Conservation (phyloP, 129 eudicot species). For the Sambucus nigra region DNA sequence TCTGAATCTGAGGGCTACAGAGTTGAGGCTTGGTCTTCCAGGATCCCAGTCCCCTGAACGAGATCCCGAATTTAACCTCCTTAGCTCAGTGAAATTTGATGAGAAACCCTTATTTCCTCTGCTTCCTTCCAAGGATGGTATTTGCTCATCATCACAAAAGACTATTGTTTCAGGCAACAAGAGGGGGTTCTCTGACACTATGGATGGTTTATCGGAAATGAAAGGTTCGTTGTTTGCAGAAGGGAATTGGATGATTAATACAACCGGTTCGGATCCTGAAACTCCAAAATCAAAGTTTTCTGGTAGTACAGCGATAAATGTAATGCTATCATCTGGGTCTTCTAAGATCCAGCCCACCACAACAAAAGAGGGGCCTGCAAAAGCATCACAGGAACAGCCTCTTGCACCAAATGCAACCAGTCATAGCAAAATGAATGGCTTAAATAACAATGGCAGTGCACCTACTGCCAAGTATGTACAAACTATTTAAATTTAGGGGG, state of each 20-base stretch:
- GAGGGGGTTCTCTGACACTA: slow-evolving; percentile 70
- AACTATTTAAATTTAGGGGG: not conserved
- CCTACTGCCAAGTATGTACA: slow-evolving; percentile 83
- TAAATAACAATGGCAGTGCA: slow-evolving; percentile 32
- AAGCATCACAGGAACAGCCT: slow-evolving; percentile 22
- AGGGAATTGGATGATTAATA: slow-evolving; percentile 50
- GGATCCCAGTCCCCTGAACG: slow-evolving; percentile 75
- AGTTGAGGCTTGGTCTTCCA: slow-evolving; percentile 73
- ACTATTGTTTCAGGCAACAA: slow-evolving; percentile 62
- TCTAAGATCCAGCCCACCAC: slow-evolving; percentile 32
- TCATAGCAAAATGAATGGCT: slow-evolving; percentile 26
- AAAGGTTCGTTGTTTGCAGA: slow-evolving; percentile 23
- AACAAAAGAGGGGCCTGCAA: slow-evolving; percentile 37
- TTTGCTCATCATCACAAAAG: slow-evolving; percentile 43
- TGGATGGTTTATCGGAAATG: slow-evolving; percentile 33
- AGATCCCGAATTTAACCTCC: slow-evolving; percentile 24
- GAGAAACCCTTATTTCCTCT: slow-evolving; percentile 66
- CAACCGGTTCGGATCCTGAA: slow-evolving; percentile 43
- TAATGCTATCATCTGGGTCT: slow-evolving; percentile 25
- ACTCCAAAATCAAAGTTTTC: slow-evolving; percentile 32
- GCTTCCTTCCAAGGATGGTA: slow-evolving; percentile 59
- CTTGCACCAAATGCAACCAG: slow-evolving; percentile 21
- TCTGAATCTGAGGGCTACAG: slow-evolving; percentile 73
- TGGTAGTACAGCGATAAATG: slow-evolving; percentile 29
- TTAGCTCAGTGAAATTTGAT: slow-evolving; percentile 39